phyloP scores from a whole-genome alignment of 2,329 filamentous ascomycete species.

The Colletotrichum neosansevieriae region DNA sequence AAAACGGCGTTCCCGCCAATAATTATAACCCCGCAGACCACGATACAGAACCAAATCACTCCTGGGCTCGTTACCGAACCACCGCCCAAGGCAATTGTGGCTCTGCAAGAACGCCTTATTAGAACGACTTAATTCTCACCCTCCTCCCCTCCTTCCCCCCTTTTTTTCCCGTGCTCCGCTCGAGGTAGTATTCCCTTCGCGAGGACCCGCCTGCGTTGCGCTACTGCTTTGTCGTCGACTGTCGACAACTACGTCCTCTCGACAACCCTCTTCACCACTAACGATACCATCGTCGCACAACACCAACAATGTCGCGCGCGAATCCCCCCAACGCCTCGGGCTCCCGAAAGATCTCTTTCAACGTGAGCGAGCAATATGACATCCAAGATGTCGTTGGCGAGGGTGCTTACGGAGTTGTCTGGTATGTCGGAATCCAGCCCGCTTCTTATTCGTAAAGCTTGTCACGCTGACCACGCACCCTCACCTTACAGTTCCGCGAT shows the following conservation, averaged over 20 bases:
- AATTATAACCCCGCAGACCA: conserved; percentile 33
- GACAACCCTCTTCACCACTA: conserved; percentile 13
- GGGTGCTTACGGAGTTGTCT: conserved; percentile 98
- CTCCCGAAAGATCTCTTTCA: conserved; percentile 98
- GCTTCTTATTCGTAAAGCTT: conserved; percentile 17
- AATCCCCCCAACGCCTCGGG: conserved; percentile 69
- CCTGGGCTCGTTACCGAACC: conserved; percentile 27
- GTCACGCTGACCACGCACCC: conserved; percentile 5
- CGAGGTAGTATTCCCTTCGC: conserved; percentile 26
- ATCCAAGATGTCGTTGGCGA: conserved; percentile 99
- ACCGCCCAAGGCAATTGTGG: conserved; percentile 33
- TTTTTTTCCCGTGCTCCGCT: conserved; percentile 26
- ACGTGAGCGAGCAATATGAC: conserved; percentile 99
- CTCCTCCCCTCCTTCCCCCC: conserved; percentile 1
- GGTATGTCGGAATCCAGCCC: conserved; percentile 69
- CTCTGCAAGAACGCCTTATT: conserved; percentile 27
- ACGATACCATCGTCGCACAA: conserved; percentile 36
- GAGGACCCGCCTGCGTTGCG: conserved; percentile 28
- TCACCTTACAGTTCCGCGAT: conserved; percentile 81
- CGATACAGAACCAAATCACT: conserved; percentile 20
- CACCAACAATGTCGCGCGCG: conserved; percentile 65
- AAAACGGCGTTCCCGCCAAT: conserved; percentile 31
- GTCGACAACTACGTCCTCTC: conserved; percentile 22
- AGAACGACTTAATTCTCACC: conserved; percentile 35
- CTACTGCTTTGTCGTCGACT: conserved; percentile 4